These are phyloP conservation scores for Penicillium sp. DNA, from an alignment of 2,329 filamentous ascomycete genomes.

Conservation along the genomic window DNA sequence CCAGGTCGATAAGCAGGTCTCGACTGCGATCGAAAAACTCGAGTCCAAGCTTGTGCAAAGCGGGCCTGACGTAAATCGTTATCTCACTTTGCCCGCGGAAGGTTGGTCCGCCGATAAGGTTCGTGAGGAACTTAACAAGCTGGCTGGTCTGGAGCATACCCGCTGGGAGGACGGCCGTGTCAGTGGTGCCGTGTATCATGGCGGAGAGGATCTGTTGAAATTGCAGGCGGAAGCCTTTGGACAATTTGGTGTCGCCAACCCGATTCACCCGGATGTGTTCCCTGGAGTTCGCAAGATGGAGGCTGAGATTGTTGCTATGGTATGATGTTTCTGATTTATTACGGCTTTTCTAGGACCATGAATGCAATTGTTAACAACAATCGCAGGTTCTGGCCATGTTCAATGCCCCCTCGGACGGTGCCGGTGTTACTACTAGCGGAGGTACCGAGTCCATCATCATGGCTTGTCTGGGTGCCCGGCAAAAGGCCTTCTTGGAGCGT, in stretches of 20 bases:
- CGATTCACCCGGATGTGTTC: slow-evolving; percentile 97
- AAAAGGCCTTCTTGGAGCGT: slow-evolving; percentile 84
- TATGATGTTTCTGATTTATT: slow-evolving; percentile 43
- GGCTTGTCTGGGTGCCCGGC: slow-evolving; percentile 86
- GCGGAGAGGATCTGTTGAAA: slow-evolving; percentile 77
- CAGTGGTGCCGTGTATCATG: slow-evolving; percentile 94
- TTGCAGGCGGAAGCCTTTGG: slow-evolving; percentile 92
- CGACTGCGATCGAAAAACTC: slow-evolving; percentile 76
- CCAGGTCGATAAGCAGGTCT: slow-evolving; percentile 82
- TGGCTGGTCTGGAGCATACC: slow-evolving; percentile 88
- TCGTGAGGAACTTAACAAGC: slow-evolving; percentile 73
- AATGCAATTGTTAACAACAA: neutral
- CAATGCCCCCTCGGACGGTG: slow-evolving; percentile 81
- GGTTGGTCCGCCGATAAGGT: slow-evolving; percentile 82
- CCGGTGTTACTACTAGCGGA: slow-evolving; percentile 87
- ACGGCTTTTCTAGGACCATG: neutral
- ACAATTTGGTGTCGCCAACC: slow-evolving; percentile 92
- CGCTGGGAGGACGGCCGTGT: slow-evolving; percentile 96
- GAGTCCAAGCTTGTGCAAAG: slow-evolving; percentile 80
- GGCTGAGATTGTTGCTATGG: slow-evolving; percentile 96
- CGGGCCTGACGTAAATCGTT: slow-evolving; percentile 70
- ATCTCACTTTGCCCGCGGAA: slow-evolving; percentile 77
- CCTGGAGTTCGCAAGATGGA: slow-evolving; percentile 99
- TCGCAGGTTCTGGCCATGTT: slow-evolving; percentile 72
- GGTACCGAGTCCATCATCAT: slow-evolving; percentile 97